phyloP scores from a whole-genome alignment of 305 asterid genomes.

The Fraxinus xanthoxyloides region DNA sequence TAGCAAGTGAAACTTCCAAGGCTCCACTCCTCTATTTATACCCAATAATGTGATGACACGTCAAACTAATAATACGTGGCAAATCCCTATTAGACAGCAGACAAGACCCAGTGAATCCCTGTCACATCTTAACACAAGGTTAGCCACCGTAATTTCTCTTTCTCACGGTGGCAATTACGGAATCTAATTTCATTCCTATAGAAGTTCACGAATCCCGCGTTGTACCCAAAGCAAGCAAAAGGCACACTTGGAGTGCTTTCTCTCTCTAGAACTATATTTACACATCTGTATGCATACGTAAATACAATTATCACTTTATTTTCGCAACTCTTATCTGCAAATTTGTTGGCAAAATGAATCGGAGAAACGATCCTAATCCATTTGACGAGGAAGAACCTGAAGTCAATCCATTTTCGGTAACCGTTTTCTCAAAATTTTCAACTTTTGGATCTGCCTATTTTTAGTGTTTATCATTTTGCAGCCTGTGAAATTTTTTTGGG shows the following conservation, averaged over 20 bases:
- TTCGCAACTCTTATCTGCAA: constrained; percentile 18
- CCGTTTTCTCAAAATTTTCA: constrained; percentile 5
- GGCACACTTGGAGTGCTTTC: background rate
- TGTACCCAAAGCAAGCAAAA: constrained; percentile 24
- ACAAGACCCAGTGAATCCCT: background rate
- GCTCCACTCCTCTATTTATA: background rate
- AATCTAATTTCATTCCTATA: constrained; percentile 1
- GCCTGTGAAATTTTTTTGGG: constrained; percentile 8
- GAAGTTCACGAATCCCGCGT: constrained; percentile 28
- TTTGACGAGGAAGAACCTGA: constrained; percentile 89
- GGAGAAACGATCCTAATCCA: constrained; percentile 82
- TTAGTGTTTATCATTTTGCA: background rate
- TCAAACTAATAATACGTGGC: background rate
- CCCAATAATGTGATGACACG: background rate
- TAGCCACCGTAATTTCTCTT: constrained; percentile 7
- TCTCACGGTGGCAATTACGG: constrained; percentile 20
- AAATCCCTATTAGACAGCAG: background rate
- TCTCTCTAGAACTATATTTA: constrained; percentile 6
- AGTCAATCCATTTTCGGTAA: constrained; percentile 95
- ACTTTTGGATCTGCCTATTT: constrained; percentile 10
- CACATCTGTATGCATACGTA: constrained; percentile 2
- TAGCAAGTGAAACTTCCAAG: background rate
- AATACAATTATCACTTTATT: constrained; percentile 8
- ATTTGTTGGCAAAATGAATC: constrained; percentile 50
- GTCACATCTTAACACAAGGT: background rate